phyloP scores from a whole-genome alignment of 176 grass and related monocot species.

The Saccharum officinarum region DNA sequence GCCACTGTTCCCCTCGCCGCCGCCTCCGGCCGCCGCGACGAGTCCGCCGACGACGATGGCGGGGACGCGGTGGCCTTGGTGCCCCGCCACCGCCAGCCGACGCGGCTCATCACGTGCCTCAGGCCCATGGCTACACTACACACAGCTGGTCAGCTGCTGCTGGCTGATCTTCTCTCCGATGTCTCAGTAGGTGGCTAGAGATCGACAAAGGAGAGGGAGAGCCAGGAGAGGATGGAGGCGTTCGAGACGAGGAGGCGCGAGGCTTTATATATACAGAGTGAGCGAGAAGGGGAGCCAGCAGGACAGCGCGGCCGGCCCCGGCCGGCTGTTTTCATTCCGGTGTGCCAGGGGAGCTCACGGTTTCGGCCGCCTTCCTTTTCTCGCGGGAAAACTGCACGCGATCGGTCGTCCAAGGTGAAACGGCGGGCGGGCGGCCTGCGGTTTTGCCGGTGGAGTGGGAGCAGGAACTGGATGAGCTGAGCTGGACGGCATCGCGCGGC shows the following conservation, averaged over 20 bases:
- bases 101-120: background rate
- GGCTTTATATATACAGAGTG: background rate
- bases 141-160: background rate
- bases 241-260: background rate
- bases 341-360: constrained; percentile 24
- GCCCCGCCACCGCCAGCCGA: background rate
- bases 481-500: too few species aligned
- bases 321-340: background rate
- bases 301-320: background rate
- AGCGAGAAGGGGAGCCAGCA: background rate
- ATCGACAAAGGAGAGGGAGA: too few species aligned
- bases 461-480: too few species aligned
- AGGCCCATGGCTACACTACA: constrained; percentile 8
- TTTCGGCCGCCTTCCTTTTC: background rate
- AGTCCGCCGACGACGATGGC: background rate
- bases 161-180: too few species aligned
- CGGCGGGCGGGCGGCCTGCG: background rate
- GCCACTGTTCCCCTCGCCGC: background rate
- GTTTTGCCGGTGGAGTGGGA: background rate
- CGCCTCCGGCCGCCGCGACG: background rate
- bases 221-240: too few species aligned
- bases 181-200: too few species aligned
- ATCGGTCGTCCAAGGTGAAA: background rate
- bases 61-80: background rate
- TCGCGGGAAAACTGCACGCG: background rate